phyloP scores from a whole-genome alignment of 1,139 yeast species.

The Geotrichum aggregatum region DNA sequence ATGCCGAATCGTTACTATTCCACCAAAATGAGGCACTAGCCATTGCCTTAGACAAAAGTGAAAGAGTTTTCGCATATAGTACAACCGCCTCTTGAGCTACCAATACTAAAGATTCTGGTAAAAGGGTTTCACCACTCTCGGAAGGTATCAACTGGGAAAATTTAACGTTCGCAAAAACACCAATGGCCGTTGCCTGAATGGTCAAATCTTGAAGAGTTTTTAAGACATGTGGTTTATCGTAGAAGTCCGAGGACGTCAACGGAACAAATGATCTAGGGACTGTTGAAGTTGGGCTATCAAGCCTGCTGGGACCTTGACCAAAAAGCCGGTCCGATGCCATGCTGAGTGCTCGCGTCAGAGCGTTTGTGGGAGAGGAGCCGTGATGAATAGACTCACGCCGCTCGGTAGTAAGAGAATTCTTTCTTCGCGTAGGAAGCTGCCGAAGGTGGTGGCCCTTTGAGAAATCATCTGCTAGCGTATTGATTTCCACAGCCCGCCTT shows the following conservation, averaged over 20 bases:
- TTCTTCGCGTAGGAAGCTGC: slow-evolving; percentile 8
- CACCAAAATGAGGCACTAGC: slow-evolving; percentile 83
- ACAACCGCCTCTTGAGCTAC: slow-evolving; percentile 86
- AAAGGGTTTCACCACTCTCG: slow-evolving; percentile 1
- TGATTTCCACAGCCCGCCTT: slow-evolving; percentile 89
- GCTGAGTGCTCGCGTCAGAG: slow-evolving; percentile 80
- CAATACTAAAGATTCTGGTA: slow-evolving; percentile 46
- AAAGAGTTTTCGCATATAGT: slow-evolving; percentile 75
- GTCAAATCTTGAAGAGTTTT: slow-evolving; percentile 67
- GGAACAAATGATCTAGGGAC: slow-evolving; percentile 23
- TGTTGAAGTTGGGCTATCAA: slow-evolving; percentile 24
- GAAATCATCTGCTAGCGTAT: slow-evolving; percentile 88
- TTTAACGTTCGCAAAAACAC: slow-evolving; percentile 86
- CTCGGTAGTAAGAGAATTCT: slow-evolving; percentile 1
- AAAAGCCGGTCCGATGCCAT: slow-evolving; percentile 84
- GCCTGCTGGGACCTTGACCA: slow-evolving; percentile 46
- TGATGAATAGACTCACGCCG: slow-evolving; percentile 38
- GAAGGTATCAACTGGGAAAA: slow-evolving; percentile 72
- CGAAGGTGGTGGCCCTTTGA: slow-evolving; percentile 43
- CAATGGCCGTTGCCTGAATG: slow-evolving; percentile 85
- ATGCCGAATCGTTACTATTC: slow-evolving; percentile 44
- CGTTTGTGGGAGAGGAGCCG: slow-evolving; percentile 75
- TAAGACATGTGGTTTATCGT: slow-evolving; percentile 45
- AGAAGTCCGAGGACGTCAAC: slow-evolving; percentile 34
- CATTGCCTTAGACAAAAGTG: slow-evolving; percentile 83